Evolutionary conservation across 371 early-diverging fungal species (phyloP).

Genomic region (Mortierella sp.): DNA sequence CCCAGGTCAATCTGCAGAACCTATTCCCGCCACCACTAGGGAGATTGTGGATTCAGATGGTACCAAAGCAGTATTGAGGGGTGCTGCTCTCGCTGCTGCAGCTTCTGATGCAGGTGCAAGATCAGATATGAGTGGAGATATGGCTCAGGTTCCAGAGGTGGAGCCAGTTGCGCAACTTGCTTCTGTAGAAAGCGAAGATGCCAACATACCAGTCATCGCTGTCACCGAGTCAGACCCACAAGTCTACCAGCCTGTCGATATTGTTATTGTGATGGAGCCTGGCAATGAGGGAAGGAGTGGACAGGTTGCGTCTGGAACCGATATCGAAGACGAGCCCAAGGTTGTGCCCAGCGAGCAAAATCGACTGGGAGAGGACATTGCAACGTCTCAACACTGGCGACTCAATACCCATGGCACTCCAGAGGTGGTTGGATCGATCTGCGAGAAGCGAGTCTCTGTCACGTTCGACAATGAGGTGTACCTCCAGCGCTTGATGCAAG

Average conservation of each 20-base stretch:
- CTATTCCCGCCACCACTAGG: neutral
- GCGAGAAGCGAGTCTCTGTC: slow-evolving; percentile 5
- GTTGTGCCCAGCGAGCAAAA: neutral
- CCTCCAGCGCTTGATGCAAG: slow-evolving; percentile 17
- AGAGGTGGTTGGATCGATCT: slow-evolving; percentile 19
- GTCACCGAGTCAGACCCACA: neutral
- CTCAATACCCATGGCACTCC: slow-evolving; percentile 24
- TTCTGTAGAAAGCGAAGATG: neutral
- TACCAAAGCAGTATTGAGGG: neutral
- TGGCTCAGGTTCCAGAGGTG: neutral
- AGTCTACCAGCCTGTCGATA: neutral
- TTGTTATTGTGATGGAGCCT: neutral
- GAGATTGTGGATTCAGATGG: neutral
- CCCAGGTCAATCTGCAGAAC: neutral
- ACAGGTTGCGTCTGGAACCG: neutral
- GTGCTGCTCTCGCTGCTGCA: neutral
- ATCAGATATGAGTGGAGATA: neutral
- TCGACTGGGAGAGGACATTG: neutral
- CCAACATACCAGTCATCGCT: neutral
- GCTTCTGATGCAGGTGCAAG: neutral
- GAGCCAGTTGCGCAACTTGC: neutral
- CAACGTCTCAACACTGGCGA: slow-evolving; percentile 21
- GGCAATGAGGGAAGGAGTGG: neutral
- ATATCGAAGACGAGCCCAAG: neutral
- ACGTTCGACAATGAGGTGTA: neutral